These are phyloP conservation scores for Podospora pseudoanserina DNA, from an alignment of 495 filamentous ascomycete species.

Conservation along the genomic window DNA sequence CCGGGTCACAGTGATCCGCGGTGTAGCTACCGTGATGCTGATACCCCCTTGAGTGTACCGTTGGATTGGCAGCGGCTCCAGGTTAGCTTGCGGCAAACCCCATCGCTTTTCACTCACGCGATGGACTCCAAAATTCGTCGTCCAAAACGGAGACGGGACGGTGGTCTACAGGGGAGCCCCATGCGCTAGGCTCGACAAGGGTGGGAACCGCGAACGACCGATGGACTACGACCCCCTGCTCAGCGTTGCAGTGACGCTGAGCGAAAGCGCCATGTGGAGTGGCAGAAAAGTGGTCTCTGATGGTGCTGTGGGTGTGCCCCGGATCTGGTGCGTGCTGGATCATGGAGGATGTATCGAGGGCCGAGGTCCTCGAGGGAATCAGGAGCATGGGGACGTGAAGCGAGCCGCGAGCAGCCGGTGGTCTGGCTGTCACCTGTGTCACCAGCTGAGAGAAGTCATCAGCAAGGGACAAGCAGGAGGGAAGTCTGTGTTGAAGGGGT, in stretches of 20 bases:
- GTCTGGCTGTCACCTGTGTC: constrained; percentile 1
- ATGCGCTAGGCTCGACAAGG: constrained; percentile 6
- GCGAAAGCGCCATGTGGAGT: constrained; percentile 20
- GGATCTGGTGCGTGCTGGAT: not conserved
- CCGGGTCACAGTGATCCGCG: constrained; percentile 9
- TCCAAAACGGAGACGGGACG: constrained; percentile 13
- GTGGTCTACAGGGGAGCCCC: constrained; percentile 14
- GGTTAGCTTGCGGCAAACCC: not conserved
- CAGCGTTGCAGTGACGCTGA: constrained; percentile 19
- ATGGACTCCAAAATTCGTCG: constrained; percentile 4
- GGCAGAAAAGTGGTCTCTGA: constrained; percentile 20
- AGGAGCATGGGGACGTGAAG: constrained; percentile 5
- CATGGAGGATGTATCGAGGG: not conserved
- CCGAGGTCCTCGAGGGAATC: constrained; percentile 3
- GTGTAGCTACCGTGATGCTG: not conserved
- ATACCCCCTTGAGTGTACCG: not conserved
- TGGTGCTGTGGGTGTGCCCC: constrained; percentile 7
- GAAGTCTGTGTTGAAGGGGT: not conserved
- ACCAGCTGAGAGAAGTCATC: not conserved
- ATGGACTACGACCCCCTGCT: constrained; percentile 14
- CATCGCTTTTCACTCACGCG: not conserved
- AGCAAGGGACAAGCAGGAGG: not conserved
- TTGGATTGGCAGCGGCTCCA: not conserved
- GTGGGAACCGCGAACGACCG: not conserved
- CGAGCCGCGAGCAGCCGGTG: constrained; percentile 5